phyloP scores from a whole-genome alignment of 2,329 filamentous ascomycete species.

The Colletotrichum sp. region DNA sequence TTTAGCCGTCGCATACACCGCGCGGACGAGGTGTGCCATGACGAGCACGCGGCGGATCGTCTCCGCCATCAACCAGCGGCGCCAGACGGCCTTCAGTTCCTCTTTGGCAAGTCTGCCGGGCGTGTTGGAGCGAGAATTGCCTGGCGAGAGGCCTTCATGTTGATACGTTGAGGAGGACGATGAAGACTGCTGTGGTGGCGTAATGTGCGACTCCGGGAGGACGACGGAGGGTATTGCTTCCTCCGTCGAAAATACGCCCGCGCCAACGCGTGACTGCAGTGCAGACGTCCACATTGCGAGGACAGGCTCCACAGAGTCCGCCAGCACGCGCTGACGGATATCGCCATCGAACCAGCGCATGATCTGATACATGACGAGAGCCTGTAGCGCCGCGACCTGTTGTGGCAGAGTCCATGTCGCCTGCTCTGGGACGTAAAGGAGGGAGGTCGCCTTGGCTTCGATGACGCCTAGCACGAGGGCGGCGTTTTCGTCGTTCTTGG shows the following conservation, averaged over 20 bases:
- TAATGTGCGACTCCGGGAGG: not conserved
- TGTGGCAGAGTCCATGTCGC: slow-evolving; percentile 21
- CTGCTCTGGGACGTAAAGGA: slow-evolving; percentile 22
- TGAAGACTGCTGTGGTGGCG: not conserved
- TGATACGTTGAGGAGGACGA: slow-evolving; percentile 3
- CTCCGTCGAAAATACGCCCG: slow-evolving; percentile 8
- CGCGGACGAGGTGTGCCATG: slow-evolving; percentile 22
- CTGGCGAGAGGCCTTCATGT: slow-evolving; percentile 9
- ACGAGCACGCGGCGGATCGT: slow-evolving; percentile 20
- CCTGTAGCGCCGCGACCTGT: slow-evolving; percentile 25
- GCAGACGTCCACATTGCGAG: slow-evolving; percentile 22
- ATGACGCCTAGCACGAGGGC: slow-evolving; percentile 28
- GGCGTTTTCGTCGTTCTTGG: slow-evolving; percentile 29
- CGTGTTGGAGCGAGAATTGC: slow-evolving; percentile 9
- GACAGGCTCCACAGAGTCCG: slow-evolving; percentile 23
- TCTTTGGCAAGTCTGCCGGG: slow-evolving; percentile 7
- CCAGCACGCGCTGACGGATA: slow-evolving; percentile 25
- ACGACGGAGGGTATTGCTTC: not conserved
- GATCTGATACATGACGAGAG: slow-evolving; percentile 27
- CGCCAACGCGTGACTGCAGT: slow-evolving; percentile 20
- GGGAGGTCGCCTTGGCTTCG: slow-evolving; percentile 25
- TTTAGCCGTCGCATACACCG: slow-evolving; percentile 18
- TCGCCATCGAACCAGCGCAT: slow-evolving; percentile 28
- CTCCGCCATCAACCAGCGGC: slow-evolving; percentile 23
- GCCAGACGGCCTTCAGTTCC: slow-evolving; percentile 21